A percentile compares a stretch with the other conserved stretches of the same genome.
Evolutionary conservation across 169 alveolate species (phyloP).

Genomic region (Cryptosporidium meleagridis): DNA sequence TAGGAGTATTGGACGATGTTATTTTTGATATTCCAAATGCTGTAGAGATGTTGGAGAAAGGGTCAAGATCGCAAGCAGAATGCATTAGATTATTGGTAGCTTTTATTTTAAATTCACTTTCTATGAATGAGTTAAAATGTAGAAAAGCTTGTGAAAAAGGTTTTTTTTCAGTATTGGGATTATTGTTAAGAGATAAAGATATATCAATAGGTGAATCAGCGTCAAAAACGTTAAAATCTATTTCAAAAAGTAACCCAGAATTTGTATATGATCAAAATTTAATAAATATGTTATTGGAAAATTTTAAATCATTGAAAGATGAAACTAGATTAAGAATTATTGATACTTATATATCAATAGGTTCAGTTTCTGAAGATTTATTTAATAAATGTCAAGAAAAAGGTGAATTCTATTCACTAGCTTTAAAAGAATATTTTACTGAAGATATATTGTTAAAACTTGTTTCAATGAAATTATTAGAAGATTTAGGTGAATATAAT

Average conservation of each 20-base stretch:
- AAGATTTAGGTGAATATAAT: slow-evolving; percentile 60
- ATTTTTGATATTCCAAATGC: slow-evolving; percentile 5
- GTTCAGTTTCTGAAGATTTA: slow-evolving; percentile 51
- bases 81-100: slow-evolving; percentile 31
- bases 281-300: not conserved
- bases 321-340: slow-evolving; percentile 56
- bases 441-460: slow-evolving; percentile 50
- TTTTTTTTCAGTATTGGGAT: slow-evolving; percentile 8
- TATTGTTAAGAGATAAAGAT: slow-evolving; percentile 25
- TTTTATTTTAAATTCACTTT: slow-evolving; percentile 12
- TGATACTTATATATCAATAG: slow-evolving; percentile 54
- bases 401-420: slow-evolving; percentile 35
- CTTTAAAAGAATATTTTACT: slow-evolving; percentile 53
- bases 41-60: slow-evolving; percentile 20
- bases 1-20: slow-evolving; percentile 35
- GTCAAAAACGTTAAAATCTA: slow-evolving; percentile 14
- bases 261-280: slow-evolving; percentile 33
- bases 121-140: not conserved
- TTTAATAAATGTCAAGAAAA: slow-evolving; percentile 64
- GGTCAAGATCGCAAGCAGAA: not conserved
- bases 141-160: slow-evolving; percentile 55
- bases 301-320: slow-evolving; percentile 31
- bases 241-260: slow-evolving; percentile 32
- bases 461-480: slow-evolving; percentile 53
- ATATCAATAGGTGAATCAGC: slow-evolving; percentile 66